phyloP scores from a whole-genome alignment of 441 rosid genomes.

The Pelargonium citronellum region DNA sequence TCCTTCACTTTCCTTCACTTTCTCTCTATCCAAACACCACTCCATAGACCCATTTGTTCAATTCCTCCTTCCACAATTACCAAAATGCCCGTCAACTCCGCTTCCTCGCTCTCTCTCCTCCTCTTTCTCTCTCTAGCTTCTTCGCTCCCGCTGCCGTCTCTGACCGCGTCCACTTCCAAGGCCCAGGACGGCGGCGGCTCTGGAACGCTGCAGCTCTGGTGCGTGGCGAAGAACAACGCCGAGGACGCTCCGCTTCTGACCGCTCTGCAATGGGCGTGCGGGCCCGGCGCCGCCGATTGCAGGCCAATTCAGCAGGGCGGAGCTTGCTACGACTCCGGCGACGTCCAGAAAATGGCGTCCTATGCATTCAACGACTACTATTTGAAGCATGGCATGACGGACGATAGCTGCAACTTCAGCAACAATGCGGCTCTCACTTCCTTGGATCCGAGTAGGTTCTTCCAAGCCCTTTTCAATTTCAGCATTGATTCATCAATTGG shows the following conservation, averaged over 20 bases:
- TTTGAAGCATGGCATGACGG: slow-evolving; percentile 61
- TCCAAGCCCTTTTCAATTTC: neutral
- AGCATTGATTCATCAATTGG: neutral
- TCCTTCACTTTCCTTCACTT: neutral
- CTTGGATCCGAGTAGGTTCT: slow-evolving; percentile 62
- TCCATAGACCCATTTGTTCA: neutral
- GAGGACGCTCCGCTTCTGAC: slow-evolving; percentile 68
- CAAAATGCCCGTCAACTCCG: neutral
- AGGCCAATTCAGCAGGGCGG: slow-evolving; percentile 67
- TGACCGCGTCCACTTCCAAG: neutral
- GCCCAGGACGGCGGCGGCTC: slow-evolving; percentile 25
- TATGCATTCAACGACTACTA: slow-evolving; percentile 81
- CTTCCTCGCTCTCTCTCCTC: slow-evolving; percentile 17
- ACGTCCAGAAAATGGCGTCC: slow-evolving; percentile 63
- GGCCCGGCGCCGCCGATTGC: slow-evolving; percentile 73
- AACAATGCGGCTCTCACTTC: slow-evolving; percentile 81
- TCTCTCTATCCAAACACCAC: neutral
- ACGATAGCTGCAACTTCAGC: slow-evolving; percentile 69
- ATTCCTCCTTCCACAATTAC: neutral
- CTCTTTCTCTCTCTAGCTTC: slow-evolving; percentile 16
- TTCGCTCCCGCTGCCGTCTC: slow-evolving; percentile 12
- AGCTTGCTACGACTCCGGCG: slow-evolving; percentile 56
- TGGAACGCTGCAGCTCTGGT: slow-evolving; percentile 62
- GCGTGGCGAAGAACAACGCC: slow-evolving; percentile 97
- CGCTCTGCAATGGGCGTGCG: slow-evolving; percentile 89